Evolutionary conservation across 768 basidiomycete genomes (phyloP), one percentile per base, ranked within the genome.

Genomic region (Xerocomus brunneocitrinus): DNA sequence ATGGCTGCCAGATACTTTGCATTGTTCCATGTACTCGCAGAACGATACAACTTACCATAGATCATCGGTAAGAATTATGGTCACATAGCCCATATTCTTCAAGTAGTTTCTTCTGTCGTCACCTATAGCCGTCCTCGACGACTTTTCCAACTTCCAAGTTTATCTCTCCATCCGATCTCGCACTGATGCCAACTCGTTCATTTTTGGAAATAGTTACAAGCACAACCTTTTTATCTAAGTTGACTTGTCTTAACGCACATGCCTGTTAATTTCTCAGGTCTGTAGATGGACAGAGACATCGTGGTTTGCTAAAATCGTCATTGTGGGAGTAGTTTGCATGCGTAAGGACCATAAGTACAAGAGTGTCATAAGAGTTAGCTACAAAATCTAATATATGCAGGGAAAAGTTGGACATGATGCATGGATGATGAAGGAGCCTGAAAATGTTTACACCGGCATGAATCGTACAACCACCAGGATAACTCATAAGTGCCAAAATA

Each of bases 21-120:
- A 0, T 69, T 16, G 1, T 69, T 64, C 4, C 82, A 68, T 0
- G 93, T 95, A 68, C 34, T 9, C 3, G 80, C 85, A 61, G 93
- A 93, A 0, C 19, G 19, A 19, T 19, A 19, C 19, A 19, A 19
- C 19, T 19, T 19, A 19, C 19, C 19, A 19, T 1, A 19, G 19
- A 19, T 19, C 19, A 19, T 19, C 19, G 19, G 19, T 19, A 19
- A 19, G 19, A 19, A 19, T 19, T 19, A 1, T 19, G 87, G 10
- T 7, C 8, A 38, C 36, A 16, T 8, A 34, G 34, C 34, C 34
- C 34, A 34, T 34, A 35, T 4, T 10, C 14, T 35, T 16, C 12
- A 22, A 19, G 1, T 19, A 19, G 19, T 19, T 19, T 19, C 19
- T 19, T 19, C 19, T 19, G 19, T 19, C 19, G 19, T 19, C 19